Conservation (phyloP, 768 basidiomycete genomes). For the Polyporus arcularius region DNA sequence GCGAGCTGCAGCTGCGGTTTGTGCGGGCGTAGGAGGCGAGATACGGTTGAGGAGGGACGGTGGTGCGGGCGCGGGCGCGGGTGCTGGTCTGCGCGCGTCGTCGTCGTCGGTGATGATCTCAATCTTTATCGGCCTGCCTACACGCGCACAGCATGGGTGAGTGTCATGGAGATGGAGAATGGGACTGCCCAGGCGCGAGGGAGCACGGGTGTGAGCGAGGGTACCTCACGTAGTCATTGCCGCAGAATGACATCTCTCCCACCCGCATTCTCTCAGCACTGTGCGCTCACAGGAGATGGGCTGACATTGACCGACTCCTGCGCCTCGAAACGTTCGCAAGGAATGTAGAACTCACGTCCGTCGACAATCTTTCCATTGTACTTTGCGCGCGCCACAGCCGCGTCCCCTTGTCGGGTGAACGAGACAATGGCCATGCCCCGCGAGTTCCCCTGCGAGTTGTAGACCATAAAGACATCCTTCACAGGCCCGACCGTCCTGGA, state of each 20-base stretch:
- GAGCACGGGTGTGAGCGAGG: not conserved
- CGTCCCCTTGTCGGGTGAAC: slow-evolving; percentile 67
- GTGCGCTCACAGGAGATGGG: not conserved
- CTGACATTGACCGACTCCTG: slow-evolving; percentile 5
- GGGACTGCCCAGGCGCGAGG: not conserved
- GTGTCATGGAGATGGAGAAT: not conserved
- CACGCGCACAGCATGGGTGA: not conserved
- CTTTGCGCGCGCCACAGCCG: slow-evolving; percentile 60
- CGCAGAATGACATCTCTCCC: not conserved
- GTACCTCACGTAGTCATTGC: not conserved
- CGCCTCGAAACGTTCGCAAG: not conserved
- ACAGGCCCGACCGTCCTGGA: slow-evolving; percentile 75
- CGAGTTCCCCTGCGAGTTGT: slow-evolving; percentile 73
- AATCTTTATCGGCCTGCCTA: slow-evolving; percentile 68
- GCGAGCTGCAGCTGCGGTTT: slow-evolving; percentile 13
- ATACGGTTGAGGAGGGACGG: slow-evolving; percentile 45
- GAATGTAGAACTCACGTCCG: slow-evolving; percentile 40
- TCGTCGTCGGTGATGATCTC: slow-evolving; percentile 58
- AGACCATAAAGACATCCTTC: slow-evolving; percentile 68
- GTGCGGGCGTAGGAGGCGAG: not conserved
- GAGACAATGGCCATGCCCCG: slow-evolving; percentile 80
- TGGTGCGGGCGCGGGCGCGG: slow-evolving; percentile 27
- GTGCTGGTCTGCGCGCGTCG: slow-evolving; percentile 23
- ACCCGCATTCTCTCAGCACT: not conserved
- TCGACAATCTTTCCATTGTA: slow-evolving; percentile 81